Percentiles rank a stretch among this genome's conserved stretches.
These are phyloP conservation scores for Phragmites australis DNA, from an alignment of 176 grass and related monocot species.

Conservation along the genomic window DNA sequence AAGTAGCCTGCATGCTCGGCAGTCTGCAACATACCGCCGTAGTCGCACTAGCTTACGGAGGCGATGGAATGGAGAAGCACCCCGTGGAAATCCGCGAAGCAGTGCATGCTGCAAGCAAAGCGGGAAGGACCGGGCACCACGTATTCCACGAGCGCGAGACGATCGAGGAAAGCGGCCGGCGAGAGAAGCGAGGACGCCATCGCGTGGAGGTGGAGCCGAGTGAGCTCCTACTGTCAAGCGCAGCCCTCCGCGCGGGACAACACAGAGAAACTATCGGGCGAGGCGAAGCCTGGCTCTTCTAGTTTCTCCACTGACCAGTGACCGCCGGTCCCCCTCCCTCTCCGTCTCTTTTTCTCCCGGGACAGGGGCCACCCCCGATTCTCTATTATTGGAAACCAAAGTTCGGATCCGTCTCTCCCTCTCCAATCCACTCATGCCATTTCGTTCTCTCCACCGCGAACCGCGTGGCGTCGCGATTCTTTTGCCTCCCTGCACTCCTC, in stretches of 20 bases:
- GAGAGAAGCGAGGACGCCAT: background rate
- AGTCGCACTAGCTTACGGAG: too few relatives aligned
- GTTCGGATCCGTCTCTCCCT: background rate
- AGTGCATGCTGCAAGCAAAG: background rate
- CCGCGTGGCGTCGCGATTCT: background rate
- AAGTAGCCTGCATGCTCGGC: too few relatives aligned
- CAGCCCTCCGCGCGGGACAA: slow-evolving; percentile 25
- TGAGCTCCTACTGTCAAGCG: slow-evolving; percentile 34
- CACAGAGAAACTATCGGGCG: slow-evolving; percentile 10
- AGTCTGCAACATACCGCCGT: too few relatives aligned
- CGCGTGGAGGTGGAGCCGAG: too few relatives aligned
- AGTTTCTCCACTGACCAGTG: background rate
- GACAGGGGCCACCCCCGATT: background rate
- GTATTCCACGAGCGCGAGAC: background rate
- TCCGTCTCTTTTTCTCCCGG: background rate
- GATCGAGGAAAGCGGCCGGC: slow-evolving; percentile 21
- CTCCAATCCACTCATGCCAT: slow-evolving; percentile 21
- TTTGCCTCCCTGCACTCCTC: background rate
- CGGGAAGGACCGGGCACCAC: background rate
- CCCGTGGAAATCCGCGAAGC: background rate
- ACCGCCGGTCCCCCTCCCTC: slow-evolving; percentile 26
- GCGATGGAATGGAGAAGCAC: too few relatives aligned
- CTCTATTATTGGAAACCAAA: slow-evolving; percentile 14
- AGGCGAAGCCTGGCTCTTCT: background rate
- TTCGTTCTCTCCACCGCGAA: slow-evolving; percentile 32